Evolutionary conservation across 805 yeast species (phyloP).

Genomic region (Kazachstania martiniae): DNA sequence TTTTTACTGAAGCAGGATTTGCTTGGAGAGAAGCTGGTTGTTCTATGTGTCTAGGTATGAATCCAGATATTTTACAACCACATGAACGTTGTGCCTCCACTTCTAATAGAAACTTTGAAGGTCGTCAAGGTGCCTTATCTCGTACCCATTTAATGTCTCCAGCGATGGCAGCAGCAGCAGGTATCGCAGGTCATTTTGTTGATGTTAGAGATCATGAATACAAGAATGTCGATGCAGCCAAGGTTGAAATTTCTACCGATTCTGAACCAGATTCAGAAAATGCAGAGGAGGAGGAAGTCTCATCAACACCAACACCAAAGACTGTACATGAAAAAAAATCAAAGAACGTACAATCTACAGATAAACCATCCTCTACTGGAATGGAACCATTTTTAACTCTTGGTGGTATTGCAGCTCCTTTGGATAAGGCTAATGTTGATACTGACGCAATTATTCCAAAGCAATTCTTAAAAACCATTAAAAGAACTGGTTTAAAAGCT

Average conservation of each 20-base stretch:
- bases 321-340: conserved; percentile 62
- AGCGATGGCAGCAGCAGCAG: conserved; percentile 99
- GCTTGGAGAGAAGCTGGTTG: conserved; percentile 99
- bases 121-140: conserved; percentile 95
- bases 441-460: conserved; percentile 98
- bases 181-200: conserved; percentile 77
- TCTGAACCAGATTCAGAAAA: too few species aligned
- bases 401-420: conserved; percentile 85
- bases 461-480: conserved; percentile 94
- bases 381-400: conserved; percentile 68
- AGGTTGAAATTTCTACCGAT: conserved; percentile 35
- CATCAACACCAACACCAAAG: conserved; percentile 36
- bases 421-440: conserved; percentile 90
- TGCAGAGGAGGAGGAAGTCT: conserved; percentile 33
- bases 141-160: conserved; percentile 98
- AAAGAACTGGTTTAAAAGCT: conserved; percentile 82
- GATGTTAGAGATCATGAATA: conserved; percentile 80
- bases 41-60: conserved; percentile 99
- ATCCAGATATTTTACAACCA: conserved; percentile 92
- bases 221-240: conserved; percentile 48
- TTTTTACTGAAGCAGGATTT: conserved; percentile 86
- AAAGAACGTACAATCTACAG: conserved; percentile 39
- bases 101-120: conserved; percentile 96
- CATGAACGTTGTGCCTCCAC: conserved; percentile 98
- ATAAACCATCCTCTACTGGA: conserved; percentile 34